Evolutionary conservation across 768 basidiomycete genomes (phyloP), one percentile per base, ranked within the genome.

Genomic region (Trametopsis cervina): DNA sequence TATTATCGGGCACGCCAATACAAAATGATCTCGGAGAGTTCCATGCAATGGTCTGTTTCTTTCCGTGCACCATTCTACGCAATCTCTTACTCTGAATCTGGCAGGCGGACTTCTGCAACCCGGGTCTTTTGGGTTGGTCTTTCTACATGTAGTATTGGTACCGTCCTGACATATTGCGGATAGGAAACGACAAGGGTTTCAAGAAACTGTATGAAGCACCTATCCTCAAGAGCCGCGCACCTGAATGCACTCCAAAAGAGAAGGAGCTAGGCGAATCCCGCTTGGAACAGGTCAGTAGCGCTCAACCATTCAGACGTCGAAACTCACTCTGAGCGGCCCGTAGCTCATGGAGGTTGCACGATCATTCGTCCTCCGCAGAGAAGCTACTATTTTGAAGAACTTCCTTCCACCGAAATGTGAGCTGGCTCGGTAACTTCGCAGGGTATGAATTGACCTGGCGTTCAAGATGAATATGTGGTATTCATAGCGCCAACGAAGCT

Each of bases 381-480:
- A 94, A 42, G 88, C 89, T 0, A 79, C 77, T 4, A 77, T 97
- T 33, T 65, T 97, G 43, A 76, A 81, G 55, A 83, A 83, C 53
- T 89, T 87, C 62, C 68, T 99, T 18, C 95, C 95, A 9, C 92
- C 96, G 1, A 96, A 96, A 71, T 72, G 94, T 96, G 49, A 51
- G 84, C 64, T 11, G 44, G 12, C 18, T 20, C 25, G 13, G n/a
- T n/a, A n/a, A n/a, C n/a, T n/a, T n/a, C n/a, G n/a, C n/a, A n/a
- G n/a, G n/a, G n/a, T n/a, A n/a, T n/a, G n/a, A n/a, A n/a, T n/a
- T n/a, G n/a, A n/a, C n/a, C n/a, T n/a, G n/a, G n/a, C n/a, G n/a
- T n/a, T n/a, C n/a, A 21, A 98, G 95, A 89, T 60, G 96, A 99
- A 80, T 97, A 95, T 61, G 87, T 95, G n/a, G 83, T 98, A n/a